Conservation (phyloP, 352 stramenopile species). For the Globisporangium paddicum region DNA sequence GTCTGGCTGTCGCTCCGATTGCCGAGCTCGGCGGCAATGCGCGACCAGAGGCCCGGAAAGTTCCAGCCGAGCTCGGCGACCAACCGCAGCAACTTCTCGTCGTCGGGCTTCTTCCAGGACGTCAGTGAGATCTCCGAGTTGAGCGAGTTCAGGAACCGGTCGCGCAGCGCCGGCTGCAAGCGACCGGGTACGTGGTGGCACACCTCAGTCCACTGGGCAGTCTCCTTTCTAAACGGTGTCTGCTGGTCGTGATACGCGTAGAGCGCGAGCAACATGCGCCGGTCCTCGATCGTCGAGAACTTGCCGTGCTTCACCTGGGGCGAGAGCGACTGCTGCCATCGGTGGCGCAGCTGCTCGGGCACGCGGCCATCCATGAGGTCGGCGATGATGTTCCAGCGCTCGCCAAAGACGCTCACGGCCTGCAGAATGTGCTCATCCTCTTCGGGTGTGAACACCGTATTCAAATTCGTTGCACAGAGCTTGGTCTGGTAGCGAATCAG, state of each 20-base stretch:
- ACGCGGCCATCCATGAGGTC: slow-evolving; percentile 71
- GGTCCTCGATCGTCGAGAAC: slow-evolving; percentile 70
- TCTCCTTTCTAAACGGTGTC: slow-evolving; percentile 39
- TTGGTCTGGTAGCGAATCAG: slow-evolving; percentile 53
- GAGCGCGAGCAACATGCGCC: slow-evolving; percentile 53
- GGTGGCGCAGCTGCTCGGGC: slow-evolving; percentile 69
- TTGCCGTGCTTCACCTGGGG: slow-evolving; percentile 63
- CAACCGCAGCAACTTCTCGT: slow-evolving; percentile 29
- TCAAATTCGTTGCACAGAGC: slow-evolving; percentile 35
- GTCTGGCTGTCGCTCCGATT: slow-evolving; percentile 52
- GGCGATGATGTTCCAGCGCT: slow-evolving; percentile 76
- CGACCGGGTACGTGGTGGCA: slow-evolving; percentile 55
- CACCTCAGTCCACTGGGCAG: slow-evolving; percentile 57
- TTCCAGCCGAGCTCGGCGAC: slow-evolving; percentile 38
- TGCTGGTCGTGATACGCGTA: slow-evolving; percentile 42
- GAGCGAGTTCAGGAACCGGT: slow-evolving; percentile 64
- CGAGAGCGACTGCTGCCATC: slow-evolving; percentile 64
- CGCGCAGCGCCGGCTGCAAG: slow-evolving; percentile 44
- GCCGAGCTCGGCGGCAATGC: slow-evolving; percentile 34
- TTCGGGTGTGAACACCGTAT: slow-evolving; percentile 39
- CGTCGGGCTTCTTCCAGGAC: slow-evolving; percentile 51
- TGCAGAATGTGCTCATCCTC: slow-evolving; percentile 48
- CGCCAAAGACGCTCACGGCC: slow-evolving; percentile 61
- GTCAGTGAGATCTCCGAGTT: slow-evolving; percentile 62
- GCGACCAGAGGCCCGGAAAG: slow-evolving; percentile 32